Conservation (phyloP, 768 basidiomycete genomes). For the Phlebiopsis gigantea region DNA sequence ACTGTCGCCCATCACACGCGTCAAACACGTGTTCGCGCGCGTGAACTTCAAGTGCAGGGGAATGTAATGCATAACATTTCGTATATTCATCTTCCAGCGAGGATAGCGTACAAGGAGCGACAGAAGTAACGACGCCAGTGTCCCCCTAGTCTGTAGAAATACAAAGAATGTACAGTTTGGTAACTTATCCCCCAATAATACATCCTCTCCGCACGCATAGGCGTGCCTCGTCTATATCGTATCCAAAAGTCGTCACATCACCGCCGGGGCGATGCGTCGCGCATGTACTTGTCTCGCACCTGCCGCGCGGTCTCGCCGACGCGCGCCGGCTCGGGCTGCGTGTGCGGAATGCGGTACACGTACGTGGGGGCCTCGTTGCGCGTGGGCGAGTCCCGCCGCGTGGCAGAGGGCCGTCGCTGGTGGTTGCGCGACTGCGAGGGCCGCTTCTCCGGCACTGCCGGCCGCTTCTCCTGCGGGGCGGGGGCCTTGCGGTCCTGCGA, state of each 20-base stretch:
- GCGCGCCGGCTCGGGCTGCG: constrained; percentile 22
- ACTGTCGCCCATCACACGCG: neutral
- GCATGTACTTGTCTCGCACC: constrained; percentile 31
- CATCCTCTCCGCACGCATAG: neutral
- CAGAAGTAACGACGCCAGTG: neutral
- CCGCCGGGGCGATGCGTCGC: constrained; percentile 41
- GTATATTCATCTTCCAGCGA: neutral
- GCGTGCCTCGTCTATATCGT: constrained; percentile 6
- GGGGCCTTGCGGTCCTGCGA: neutral
- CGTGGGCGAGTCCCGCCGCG: constrained; percentile 13
- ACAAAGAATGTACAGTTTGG: neutral
- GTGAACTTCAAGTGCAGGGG: no score
- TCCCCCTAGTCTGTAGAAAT: constrained; percentile 7
- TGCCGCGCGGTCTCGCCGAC: constrained; percentile 16
- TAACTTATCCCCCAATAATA: neutral
- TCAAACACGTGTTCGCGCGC: no score
- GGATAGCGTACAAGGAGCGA: constrained; percentile 2
- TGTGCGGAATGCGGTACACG: constrained; percentile 26
- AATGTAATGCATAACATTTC: neutral
- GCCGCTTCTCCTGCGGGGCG: neutral
- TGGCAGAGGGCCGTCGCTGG: neutral
- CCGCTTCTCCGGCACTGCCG: constrained; percentile 5
- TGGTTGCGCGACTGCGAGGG: constrained; percentile 6
- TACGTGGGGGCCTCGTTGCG: constrained; percentile 24
- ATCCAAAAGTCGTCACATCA: constrained; percentile 21